Evolutionary conservation across 2,329 filamentous ascomycete genomes (phyloP).

Genomic region (Fusarium pseudocircinatum): DNA sequence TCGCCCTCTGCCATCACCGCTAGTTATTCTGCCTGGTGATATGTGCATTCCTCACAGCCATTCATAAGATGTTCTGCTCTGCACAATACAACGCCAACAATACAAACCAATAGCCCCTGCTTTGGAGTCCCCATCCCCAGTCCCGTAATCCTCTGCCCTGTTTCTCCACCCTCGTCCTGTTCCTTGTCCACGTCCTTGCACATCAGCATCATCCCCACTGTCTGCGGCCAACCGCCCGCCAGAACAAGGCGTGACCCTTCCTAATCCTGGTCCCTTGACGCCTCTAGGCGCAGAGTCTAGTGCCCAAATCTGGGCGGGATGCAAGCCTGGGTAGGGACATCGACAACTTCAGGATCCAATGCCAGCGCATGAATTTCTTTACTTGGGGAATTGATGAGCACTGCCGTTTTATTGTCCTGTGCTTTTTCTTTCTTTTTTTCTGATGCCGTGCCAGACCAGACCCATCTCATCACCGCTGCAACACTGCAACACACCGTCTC

Average conservation of each 20-base stretch:
- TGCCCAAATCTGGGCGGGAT: neutral
- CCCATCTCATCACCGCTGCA: constrained; percentile 34
- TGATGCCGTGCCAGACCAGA: neutral
- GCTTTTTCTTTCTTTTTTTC: constrained; percentile 11
- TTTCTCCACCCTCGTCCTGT: constrained; percentile 31
- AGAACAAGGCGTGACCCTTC: constrained; percentile 35
- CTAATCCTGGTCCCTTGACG: constrained; percentile 17
- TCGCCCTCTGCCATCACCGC: constrained; percentile 16
- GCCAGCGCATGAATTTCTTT: constrained; percentile 39
- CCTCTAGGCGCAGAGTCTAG: constrained; percentile 1
- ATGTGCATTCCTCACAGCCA: neutral
- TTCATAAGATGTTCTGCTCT: constrained; percentile 5
- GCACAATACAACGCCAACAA: constrained; percentile 9
- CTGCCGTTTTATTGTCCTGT: constrained; percentile 34
- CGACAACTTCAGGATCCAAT: constrained; percentile 5
- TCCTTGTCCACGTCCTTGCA: constrained; percentile 3
- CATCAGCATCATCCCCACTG: constrained; percentile 33
- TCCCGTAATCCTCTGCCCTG: constrained; percentile 27
- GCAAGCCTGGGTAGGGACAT: neutral
- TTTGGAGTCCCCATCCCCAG: constrained; percentile 15
- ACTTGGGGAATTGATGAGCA: constrained; percentile 30
- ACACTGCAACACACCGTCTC: constrained; percentile 39
- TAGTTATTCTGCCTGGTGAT: neutral
- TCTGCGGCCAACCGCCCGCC: constrained; percentile 26
- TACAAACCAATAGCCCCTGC: neutral